Percentiles rank a stretch among this genome's conserved stretches.
Conservation (phyloP, 345 rosid genomes). For the Camelina sativa region DNA sequence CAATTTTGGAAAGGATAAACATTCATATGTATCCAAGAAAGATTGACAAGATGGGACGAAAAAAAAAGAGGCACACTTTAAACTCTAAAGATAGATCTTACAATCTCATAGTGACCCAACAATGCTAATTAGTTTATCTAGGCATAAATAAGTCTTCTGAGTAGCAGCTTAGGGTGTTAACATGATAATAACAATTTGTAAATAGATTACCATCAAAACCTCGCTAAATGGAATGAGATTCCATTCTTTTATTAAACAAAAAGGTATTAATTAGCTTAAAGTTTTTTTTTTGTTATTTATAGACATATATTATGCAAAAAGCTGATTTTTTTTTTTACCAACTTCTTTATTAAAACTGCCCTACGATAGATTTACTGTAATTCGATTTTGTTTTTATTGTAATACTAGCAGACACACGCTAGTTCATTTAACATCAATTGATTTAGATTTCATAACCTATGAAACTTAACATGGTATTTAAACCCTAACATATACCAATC, state of each 20-base stretch:
- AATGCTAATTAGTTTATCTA: slow-evolving; percentile 1
- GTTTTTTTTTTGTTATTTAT: not conserved
- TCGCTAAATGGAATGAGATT: not conserved
- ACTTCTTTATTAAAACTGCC: not conserved
- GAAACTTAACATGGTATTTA: too few species aligned
- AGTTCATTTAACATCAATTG: too few species aligned
- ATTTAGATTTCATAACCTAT: too few species aligned
- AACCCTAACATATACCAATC: too few species aligned
- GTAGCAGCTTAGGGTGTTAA: not conserved
- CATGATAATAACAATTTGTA: not conserved
- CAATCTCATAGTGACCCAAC: slow-evolving; percentile 8
- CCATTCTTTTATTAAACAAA: not conserved
- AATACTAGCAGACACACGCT: too few species aligned
- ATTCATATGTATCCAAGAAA: slow-evolving; percentile 27
- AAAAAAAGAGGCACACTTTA: slow-evolving; percentile 8
- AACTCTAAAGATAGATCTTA: slow-evolving; percentile 13
- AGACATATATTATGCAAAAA: too few species aligned
- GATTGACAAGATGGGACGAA: slow-evolving; percentile 38
- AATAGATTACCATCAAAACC: not conserved
- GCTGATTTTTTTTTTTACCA: too few species aligned
- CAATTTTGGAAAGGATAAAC: slow-evolving; percentile 18
- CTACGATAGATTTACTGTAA: too few species aligned
- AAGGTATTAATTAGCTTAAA: too few species aligned
- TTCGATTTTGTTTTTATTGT: too few species aligned
- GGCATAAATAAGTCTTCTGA: not conserved